Conservation (phyloP, 768 basidiomycete species). For the Ramaria rubella region DNA sequence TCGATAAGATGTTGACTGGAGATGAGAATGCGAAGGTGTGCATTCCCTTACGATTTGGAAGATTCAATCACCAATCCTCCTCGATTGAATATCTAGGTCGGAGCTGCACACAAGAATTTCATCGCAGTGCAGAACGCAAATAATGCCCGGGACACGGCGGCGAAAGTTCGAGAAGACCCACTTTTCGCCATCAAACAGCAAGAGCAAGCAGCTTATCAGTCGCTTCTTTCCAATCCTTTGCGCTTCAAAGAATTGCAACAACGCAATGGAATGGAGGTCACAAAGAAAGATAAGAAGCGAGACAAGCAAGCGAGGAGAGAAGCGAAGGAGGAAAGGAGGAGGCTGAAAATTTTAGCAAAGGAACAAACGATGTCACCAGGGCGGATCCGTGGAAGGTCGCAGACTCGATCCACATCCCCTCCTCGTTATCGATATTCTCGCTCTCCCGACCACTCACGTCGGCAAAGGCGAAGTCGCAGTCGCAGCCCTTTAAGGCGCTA, state of each 20-base stretch:
- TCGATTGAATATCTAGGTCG: conserved; percentile 44
- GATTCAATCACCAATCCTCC: conserved; percentile 9
- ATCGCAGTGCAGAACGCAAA: conserved; percentile 96
- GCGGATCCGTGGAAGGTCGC: conserved; percentile 21
- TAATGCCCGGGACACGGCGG: conserved; percentile 73
- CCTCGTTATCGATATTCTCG: conserved; percentile 37
- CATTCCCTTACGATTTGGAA: background rate
- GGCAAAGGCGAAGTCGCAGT: conserved; percentile 19
- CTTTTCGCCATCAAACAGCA: conserved; percentile 97
- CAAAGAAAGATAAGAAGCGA: conserved; percentile 60
- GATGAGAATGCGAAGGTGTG: conserved; percentile 86
- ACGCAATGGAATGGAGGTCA: conserved; percentile 67
- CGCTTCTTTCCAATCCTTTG: conserved; percentile 79
- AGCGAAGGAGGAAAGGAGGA: conserved; percentile 45
- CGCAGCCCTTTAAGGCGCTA: conserved; percentile 13
- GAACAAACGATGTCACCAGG: conserved; percentile 24
- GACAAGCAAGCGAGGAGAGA: conserved; percentile 22
- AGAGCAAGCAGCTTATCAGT: conserved; percentile 88
- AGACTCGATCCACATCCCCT: conserved; percentile 23
- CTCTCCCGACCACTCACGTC: conserved; percentile 25
- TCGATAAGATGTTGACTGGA: conserved; percentile 89
- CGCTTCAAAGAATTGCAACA: conserved; percentile 77
- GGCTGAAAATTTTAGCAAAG: conserved; percentile 25
- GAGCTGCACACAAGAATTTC: conserved; percentile 85
- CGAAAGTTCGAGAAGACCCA: conserved; percentile 96